Percentiles rank a stretch among this genome's conserved stretches.
These are phyloP conservation scores for Fomitopsis palustris DNA, from an alignment of 1,284 basidiomycete genomes.

Conservation along the genomic window DNA sequence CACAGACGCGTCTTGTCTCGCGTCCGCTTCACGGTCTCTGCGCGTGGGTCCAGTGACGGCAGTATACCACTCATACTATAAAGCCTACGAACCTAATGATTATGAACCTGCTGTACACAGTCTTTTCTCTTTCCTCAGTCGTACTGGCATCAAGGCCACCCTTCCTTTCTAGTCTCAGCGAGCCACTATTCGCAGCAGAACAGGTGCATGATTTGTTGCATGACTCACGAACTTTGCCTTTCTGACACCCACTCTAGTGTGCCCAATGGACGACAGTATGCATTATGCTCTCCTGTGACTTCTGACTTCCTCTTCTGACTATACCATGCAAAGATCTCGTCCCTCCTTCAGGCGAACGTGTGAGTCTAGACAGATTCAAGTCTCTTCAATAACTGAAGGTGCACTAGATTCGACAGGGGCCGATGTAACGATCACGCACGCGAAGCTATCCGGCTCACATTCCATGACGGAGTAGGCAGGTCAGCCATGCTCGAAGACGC, in stretches of 20 bases:
- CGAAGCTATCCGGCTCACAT: conserved; percentile 12
- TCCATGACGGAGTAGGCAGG: conserved; percentile 16
- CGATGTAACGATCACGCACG: conserved; percentile 12
- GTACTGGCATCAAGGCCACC: too few species aligned
- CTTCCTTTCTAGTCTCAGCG: too few species aligned
- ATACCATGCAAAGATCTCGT: conserved; percentile 2
- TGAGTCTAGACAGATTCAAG: not conserved
- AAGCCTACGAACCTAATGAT: not conserved
- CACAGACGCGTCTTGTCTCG: not conserved
- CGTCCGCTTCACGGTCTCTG: not conserved
- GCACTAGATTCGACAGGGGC: conserved; percentile 8
- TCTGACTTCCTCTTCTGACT: not conserved
- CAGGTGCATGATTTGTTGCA: too few species aligned
- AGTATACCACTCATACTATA: not conserved
- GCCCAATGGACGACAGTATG: conserved; percentile 9
- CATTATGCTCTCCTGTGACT: not conserved
- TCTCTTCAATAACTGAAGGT: not conserved
- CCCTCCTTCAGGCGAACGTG: conserved; percentile 13
- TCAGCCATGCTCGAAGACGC: conserved; percentile 5
- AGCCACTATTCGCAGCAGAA: too few species aligned
- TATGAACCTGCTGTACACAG: not conserved
- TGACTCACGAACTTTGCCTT: too few species aligned
- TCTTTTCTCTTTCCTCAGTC: too few species aligned
- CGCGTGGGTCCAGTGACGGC: not conserved
- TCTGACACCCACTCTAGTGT: too few species aligned